Conservation (phyloP, 208 protist species). For the Leishmania aethiopica region DNA sequence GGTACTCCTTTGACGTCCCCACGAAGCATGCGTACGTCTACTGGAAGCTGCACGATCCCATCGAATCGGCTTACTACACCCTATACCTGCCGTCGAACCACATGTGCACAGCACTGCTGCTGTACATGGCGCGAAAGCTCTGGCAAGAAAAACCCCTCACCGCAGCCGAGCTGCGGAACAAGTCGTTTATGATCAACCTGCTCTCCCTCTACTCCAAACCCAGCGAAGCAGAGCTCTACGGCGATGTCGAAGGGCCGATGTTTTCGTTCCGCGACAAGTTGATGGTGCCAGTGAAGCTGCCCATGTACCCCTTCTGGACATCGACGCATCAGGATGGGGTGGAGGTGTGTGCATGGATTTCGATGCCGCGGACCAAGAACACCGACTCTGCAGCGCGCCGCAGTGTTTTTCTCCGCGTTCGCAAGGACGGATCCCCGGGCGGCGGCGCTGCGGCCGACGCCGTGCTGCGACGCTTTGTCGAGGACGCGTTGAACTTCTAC, state of each 20-base stretch:
- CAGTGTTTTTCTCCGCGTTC: slow-evolving; percentile 22
- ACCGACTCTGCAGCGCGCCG: slow-evolving; percentile 4
- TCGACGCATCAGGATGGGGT: slow-evolving; percentile 16
- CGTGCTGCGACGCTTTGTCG: slow-evolving; percentile 24
- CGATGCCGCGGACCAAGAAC: slow-evolving; percentile 5
- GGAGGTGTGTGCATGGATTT: slow-evolving; percentile 32
- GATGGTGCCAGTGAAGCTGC: slow-evolving; percentile 32
- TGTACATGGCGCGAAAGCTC: slow-evolving; percentile 28
- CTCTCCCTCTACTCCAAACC: slow-evolving; percentile 17
- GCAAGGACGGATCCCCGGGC: neutral
- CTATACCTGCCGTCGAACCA: slow-evolving; percentile 1
- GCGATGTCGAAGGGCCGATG: neutral
- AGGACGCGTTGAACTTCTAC: slow-evolving; percentile 30
- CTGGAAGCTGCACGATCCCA: slow-evolving; percentile 20
- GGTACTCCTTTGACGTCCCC: neutral
- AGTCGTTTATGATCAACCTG: slow-evolving; percentile 25
- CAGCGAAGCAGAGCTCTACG: neutral
- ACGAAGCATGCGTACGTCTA: slow-evolving; percentile 21
- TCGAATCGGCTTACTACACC: neutral
- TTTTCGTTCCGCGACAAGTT: slow-evolving; percentile 8
- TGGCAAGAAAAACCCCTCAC: slow-evolving; percentile 29
- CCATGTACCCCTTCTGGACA: slow-evolving; percentile 31
- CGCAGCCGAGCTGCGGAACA: slow-evolving; percentile 18
- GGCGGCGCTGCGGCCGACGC: slow-evolving; percentile 17
- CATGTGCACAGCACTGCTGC: slow-evolving; percentile 9